A percentile compares a stretch with the other conserved stretches of the same genome.
phyloP scores from a whole-genome alignment of 2,329 filamentous ascomycete genomes.

The Stagonosporopsis tanaceti region DNA sequence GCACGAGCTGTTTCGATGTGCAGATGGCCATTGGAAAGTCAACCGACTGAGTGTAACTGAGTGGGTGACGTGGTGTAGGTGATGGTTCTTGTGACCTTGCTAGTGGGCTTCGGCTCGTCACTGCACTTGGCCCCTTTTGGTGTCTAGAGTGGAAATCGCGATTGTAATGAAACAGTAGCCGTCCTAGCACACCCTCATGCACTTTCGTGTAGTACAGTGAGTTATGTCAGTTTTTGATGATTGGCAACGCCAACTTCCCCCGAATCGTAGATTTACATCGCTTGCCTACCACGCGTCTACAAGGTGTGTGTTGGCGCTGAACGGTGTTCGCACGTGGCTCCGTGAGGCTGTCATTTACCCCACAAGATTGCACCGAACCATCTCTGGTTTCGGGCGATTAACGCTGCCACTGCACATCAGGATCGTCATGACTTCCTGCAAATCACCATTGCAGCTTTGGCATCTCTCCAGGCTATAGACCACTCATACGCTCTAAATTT shows the following conservation, averaged over 20 bases:
- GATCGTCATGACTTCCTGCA: constrained; percentile 19
- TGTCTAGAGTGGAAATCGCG: constrained; percentile 9
- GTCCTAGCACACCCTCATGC: background rate
- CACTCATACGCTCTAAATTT: constrained; percentile 12
- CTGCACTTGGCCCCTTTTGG: constrained; percentile 12
- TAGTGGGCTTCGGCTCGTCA: constrained; percentile 12
- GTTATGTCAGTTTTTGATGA: background rate
- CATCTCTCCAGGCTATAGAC: constrained; percentile 3
- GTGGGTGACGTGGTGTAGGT: constrained; percentile 11
- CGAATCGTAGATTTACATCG: background rate
- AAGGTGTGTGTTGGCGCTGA: constrained; percentile 3
- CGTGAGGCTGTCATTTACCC: constrained; percentile 17
- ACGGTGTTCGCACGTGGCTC: constrained; percentile 6
- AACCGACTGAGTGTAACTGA: constrained; percentile 15
- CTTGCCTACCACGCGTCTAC: constrained; percentile 9
- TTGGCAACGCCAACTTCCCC: background rate
- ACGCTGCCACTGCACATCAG: constrained; percentile 16
- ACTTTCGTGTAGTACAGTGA: background rate
- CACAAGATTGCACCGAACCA: constrained; percentile 14
- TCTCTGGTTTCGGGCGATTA: constrained; percentile 8
- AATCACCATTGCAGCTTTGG: constrained; percentile 10
- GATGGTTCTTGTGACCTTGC: constrained; percentile 33
- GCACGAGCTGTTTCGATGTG: constrained; percentile 12
- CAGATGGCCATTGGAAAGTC: constrained; percentile 22
- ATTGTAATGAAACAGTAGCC: constrained; percentile 3